Percentiles rank a stretch among this genome's conserved stretches.
phyloP scores from a whole-genome alignment of 257 asterid species.

The Hygrophila difformis region DNA sequence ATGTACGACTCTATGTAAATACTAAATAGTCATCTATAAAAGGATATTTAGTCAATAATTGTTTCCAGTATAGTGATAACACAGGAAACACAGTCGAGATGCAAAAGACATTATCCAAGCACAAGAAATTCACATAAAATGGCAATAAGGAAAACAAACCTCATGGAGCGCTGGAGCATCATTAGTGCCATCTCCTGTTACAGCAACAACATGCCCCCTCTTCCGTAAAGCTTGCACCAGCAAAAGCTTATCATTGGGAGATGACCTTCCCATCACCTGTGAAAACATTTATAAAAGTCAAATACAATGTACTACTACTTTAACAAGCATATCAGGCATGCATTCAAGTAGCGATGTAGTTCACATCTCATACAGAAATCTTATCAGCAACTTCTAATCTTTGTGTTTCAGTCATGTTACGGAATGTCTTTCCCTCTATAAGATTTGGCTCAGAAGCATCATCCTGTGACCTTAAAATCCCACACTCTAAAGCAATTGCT shows the following conservation, averaged over 20 bases:
- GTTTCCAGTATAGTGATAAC: too few species aligned
- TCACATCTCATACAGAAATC: conserved; percentile 49
- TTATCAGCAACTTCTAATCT: conserved; percentile 55
- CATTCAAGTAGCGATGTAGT: neutral
- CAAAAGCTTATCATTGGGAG: conserved; percentile 67
- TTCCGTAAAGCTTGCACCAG: conserved; percentile 74
- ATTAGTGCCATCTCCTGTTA: conserved; percentile 81
- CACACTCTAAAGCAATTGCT: conserved; percentile 77
- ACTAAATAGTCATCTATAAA: too few species aligned
- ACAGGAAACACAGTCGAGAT: neutral
- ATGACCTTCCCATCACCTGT: conserved; percentile 81
- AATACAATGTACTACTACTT: neutral
- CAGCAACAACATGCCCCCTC: conserved; percentile 70
- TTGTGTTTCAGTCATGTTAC: conserved; percentile 31
- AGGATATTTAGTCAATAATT: too few species aligned
- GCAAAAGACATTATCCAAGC: neutral
- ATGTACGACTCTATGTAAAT: too few species aligned
- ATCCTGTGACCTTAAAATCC: conserved; percentile 49
- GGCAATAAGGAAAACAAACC: conserved; percentile 25
- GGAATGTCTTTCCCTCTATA: conserved; percentile 64
- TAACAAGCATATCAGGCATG: neutral
- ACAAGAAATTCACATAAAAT: too few species aligned
- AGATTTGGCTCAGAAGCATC: conserved; percentile 55
- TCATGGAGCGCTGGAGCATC: conserved; percentile 89
- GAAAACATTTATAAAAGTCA: neutral